phyloP scores from a whole-genome alignment of 306 rosid genomes.

The Citrullus amarus region DNA sequence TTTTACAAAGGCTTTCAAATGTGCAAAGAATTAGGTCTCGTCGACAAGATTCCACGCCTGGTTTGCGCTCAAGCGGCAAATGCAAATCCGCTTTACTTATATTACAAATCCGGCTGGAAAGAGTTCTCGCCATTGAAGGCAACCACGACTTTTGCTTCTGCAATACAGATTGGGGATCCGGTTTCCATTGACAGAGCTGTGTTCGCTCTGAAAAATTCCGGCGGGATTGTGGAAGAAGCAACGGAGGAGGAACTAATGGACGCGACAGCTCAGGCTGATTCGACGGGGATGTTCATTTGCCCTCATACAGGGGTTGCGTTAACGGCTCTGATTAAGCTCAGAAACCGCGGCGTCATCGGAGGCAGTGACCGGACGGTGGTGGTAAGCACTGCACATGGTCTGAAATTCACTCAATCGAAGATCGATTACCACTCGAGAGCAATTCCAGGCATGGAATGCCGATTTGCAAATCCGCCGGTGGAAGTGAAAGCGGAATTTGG shows the following conservation, averaged over 20 bases:
- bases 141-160: background rate
- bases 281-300: slow-evolving; percentile 2
- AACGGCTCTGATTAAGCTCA: background rate
- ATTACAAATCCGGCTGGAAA: slow-evolving; percentile 1
- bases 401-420: slow-evolving; percentile 2
- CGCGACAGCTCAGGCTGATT: slow-evolving; percentile 1
- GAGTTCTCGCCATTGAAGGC: background rate
- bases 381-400: background rate
- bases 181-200: background rate
- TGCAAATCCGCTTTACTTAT: background rate
- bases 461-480: slow-evolving; percentile 2
- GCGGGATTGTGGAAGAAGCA: background rate
- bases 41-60: background rate
- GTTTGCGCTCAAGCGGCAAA: slow-evolving; percentile 2
- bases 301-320: background rate
- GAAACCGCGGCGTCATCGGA: background rate
- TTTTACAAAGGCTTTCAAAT: background rate
- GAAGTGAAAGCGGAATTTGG: background rate
- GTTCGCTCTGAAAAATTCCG: background rate
- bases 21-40: slow-evolving; percentile 3
- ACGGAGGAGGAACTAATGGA: slow-evolving; percentile 7
- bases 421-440: slow-evolving; percentile 1
- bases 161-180: slow-evolving; percentile 2
- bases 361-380: background rate
- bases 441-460: background rate